These are phyloP conservation scores for Caryopteris hybrid DNA, from an alignment of 305 asterid genomes.

Conservation along the genomic window DNA sequence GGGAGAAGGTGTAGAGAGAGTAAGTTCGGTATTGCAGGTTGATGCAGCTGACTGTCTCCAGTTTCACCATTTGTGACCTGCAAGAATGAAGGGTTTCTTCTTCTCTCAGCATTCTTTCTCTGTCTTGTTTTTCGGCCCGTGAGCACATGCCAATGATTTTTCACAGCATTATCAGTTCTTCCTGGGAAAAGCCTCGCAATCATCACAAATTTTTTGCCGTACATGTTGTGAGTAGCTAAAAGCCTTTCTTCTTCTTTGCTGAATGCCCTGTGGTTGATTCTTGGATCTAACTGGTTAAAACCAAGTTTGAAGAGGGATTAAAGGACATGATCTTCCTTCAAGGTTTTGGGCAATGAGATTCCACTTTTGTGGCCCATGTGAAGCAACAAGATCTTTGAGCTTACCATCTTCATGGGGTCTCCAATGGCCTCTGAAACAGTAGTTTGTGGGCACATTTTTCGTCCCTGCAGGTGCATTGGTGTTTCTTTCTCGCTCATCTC, in stretches of 20 bases:
- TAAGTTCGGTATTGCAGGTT: constrained; percentile 26
- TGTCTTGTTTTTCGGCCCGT: constrained; percentile 37
- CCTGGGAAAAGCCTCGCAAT: constrained; percentile 46
- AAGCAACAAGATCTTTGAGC: constrained; percentile 43
- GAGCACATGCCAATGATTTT: constrained; percentile 54
- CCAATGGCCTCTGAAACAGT: constrained; percentile 56
- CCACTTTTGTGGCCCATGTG: constrained; percentile 60
- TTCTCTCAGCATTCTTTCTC: constrained; percentile 16
- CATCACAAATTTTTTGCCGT: constrained; percentile 49
- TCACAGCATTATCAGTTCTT: constrained; percentile 48
- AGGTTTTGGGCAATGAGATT: constrained; percentile 53
- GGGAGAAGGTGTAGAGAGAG: constrained; percentile 17
- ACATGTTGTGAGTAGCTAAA: too few relatives aligned
- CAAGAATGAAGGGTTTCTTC: too few relatives aligned
- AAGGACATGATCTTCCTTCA: constrained; percentile 52
- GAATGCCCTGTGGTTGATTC: constrained; percentile 37
- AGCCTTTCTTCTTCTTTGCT: too few relatives aligned
- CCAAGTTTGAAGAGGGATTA: too few relatives aligned
- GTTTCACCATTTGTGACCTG: too few relatives aligned
- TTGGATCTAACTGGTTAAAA: constrained; percentile 52
- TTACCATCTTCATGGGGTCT: constrained; percentile 51
- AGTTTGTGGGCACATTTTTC: not conserved
- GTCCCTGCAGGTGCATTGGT: too few relatives aligned
- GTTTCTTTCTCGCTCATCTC: too few relatives aligned
- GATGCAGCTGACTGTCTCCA: too few relatives aligned